Percentiles rank a stretch among this genome's conserved stretches.
phyloP scores from a whole-genome alignment of 148 eudicot species.

The Vaccinium vitisidaea region DNA sequence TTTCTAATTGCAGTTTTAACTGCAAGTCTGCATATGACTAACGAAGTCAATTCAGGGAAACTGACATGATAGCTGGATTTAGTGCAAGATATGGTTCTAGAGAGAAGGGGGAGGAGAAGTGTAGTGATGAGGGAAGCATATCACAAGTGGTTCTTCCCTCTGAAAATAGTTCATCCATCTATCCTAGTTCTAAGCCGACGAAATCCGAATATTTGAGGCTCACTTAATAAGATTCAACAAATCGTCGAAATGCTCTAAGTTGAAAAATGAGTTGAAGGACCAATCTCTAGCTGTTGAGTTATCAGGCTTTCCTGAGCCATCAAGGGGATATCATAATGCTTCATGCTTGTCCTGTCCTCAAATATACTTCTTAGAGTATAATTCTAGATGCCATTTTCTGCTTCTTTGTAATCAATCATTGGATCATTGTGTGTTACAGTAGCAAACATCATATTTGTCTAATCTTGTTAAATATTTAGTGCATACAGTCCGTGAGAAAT shows the following conservation, averaged over 20 bases:
- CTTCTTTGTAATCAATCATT: neutral
- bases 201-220: too few relatives aligned
- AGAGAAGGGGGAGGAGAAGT: neutral
- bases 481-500: neutral
- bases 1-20: neutral
- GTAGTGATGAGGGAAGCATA: too few relatives aligned
- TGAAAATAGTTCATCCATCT: too few relatives aligned
- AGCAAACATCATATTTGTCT: neutral
- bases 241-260: neutral
- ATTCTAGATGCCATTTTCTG: conserved; percentile 1
- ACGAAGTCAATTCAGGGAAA: neutral
- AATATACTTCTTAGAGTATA: neutral
- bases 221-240: too few relatives aligned
- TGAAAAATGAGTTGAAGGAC: neutral
- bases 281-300: neutral
- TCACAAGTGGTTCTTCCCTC: too few relatives aligned
- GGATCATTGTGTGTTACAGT: neutral
- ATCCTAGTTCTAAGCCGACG: too few relatives aligned
- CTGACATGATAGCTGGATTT: neutral
- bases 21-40: neutral
- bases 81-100: neutral
- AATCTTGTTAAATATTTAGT: neutral
- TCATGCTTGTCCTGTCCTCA: neutral
- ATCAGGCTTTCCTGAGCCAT: neutral
- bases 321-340: neutral